phyloP scores from a whole-genome alignment of 2,329 filamentous ascomycete species.

The Penicillium freii region DNA sequence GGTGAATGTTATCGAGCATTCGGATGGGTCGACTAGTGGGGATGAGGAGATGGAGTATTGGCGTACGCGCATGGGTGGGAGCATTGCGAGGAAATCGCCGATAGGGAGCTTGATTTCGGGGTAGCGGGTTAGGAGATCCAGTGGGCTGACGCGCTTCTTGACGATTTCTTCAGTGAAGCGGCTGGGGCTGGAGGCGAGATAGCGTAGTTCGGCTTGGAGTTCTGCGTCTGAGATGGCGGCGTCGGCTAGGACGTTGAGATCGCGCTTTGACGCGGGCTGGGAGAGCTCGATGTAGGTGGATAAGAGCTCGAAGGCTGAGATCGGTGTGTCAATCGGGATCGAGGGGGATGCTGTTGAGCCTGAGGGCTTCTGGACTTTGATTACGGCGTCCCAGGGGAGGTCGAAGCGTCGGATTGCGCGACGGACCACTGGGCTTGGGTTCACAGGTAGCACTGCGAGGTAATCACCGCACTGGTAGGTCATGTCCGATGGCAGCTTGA shows the following conservation, averaged over 20 bases:
- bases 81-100: slow-evolving; percentile 65
- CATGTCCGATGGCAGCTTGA: slow-evolving; percentile 64
- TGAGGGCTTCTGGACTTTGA: slow-evolving; percentile 58
- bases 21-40: slow-evolving; percentile 57
- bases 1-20: slow-evolving; percentile 66
- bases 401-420: slow-evolving; percentile 64
- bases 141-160: slow-evolving; percentile 53
- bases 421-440: slow-evolving; percentile 60
- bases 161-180: slow-evolving; percentile 51
- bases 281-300: slow-evolving; percentile 70
- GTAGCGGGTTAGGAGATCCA: slow-evolving; percentile 69
- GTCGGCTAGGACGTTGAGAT: slow-evolving; percentile 47
- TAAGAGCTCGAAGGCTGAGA: slow-evolving; percentile 64
- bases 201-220: slow-evolving; percentile 43
- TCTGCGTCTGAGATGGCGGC: slow-evolving; percentile 52
- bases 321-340: slow-evolving; percentile 55
- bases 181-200: slow-evolving; percentile 30
- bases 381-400: slow-evolving; percentile 66
- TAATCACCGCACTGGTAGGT: slow-evolving; percentile 74
- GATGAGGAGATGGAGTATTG: slow-evolving; percentile 80
- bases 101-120: slow-evolving; percentile 61
- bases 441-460: slow-evolving; percentile 69
- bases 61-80: slow-evolving; percentile 74
- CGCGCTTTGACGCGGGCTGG: slow-evolving; percentile 69
- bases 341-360: slow-evolving; percentile 37